Base-by-base conservation (phyloP, 345 rosid species). In the Sisymbrium irio region DNA sequence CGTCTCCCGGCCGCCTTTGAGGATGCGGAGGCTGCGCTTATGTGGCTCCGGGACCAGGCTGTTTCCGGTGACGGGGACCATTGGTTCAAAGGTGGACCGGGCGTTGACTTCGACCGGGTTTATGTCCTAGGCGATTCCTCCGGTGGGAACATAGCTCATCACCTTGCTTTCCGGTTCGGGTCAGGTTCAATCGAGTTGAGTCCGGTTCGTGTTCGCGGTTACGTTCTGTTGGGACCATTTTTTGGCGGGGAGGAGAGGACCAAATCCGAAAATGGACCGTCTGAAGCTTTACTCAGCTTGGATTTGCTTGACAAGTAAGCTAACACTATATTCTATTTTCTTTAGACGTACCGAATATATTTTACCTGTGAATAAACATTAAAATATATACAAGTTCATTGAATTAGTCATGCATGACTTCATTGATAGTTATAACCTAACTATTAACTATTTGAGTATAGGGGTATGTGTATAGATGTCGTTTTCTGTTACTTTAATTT, bases 121-220 rank as follows among this genome's bases (percentile, higher is more conserved):
- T 86, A 77, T 62, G 79, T 93, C 7, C 3, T 84, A 32, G 98
- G 98, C 12, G 98, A 93, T 77, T 93, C 98, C 0, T 91, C 98
- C 0, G 97, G 98, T 9, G 98, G 98, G 2, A 93, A 93, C 73
- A 87, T 93, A 42, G 89, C 96, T 3, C 96, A 93, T 75, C 93
- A 90, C 42, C 53, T 93, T 40, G 96, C 97, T 14, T 83, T 85
- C 61, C 80, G 81, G 78, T 45, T 86, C 2, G 86, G 87, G 3
- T 62, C 58, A 17, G 81, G 84, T 65, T 83, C 84, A 10, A n/a
- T 14, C 0, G 75, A 75, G 42, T 45, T 86, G 78, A 77, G 20
- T 11, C 92, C 96, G 55, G 85, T 93, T 54, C 83, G 80, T 65
- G 80, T 93, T 49, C 83, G 90, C 30, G 97, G 98, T 44, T 93